These are phyloP conservation scores for Penicillium verhagenii DNA, from an alignment of 495 filamentous ascomycete species.

Conservation along the genomic window DNA sequence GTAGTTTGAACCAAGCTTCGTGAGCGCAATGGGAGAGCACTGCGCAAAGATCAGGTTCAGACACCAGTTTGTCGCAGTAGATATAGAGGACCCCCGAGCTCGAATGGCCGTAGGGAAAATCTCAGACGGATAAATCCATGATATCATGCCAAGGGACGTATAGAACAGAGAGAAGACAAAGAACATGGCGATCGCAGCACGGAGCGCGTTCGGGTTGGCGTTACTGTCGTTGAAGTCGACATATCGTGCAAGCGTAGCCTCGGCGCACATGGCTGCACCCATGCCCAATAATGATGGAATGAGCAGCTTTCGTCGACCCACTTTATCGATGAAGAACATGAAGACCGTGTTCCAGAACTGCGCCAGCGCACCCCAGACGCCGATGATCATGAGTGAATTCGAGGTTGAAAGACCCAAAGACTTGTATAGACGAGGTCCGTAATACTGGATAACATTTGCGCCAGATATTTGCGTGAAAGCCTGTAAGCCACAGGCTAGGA, in stretches of 20 bases:
- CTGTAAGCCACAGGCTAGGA: slow-evolving; percentile 53
- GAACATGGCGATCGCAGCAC: slow-evolving; percentile 56
- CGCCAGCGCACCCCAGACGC: slow-evolving; percentile 51
- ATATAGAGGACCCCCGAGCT: slow-evolving; percentile 49
- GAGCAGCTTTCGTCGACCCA: slow-evolving; percentile 53
- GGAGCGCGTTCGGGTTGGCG: slow-evolving; percentile 42
- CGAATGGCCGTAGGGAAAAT: slow-evolving; percentile 57
- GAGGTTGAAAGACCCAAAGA: slow-evolving; percentile 45
- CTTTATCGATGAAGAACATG: slow-evolving; percentile 51
- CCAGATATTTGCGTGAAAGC: slow-evolving; percentile 54
- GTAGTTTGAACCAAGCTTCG: slow-evolving; percentile 46
- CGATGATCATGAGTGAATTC: slow-evolving; percentile 51
- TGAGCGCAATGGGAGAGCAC: slow-evolving; percentile 53
- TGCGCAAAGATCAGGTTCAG: slow-evolving; percentile 56
- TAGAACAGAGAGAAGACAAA: slow-evolving; percentile 58
- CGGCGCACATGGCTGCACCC: slow-evolving; percentile 51
- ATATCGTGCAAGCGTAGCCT: slow-evolving; percentile 42
- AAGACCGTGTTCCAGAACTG: slow-evolving; percentile 48
- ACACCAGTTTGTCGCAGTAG: slow-evolving; percentile 55
- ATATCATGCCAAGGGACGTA: slow-evolving; percentile 52
- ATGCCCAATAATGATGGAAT: slow-evolving; percentile 51
- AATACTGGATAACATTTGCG: slow-evolving; percentile 53
- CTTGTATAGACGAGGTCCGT: slow-evolving; percentile 49
- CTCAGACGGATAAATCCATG: slow-evolving; percentile 57
- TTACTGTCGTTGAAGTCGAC: slow-evolving; percentile 22